These are phyloP conservation scores for Hymenoscyphus salicellus DNA, from an alignment of 2,329 filamentous ascomycete genomes.

Conservation along the genomic window DNA sequence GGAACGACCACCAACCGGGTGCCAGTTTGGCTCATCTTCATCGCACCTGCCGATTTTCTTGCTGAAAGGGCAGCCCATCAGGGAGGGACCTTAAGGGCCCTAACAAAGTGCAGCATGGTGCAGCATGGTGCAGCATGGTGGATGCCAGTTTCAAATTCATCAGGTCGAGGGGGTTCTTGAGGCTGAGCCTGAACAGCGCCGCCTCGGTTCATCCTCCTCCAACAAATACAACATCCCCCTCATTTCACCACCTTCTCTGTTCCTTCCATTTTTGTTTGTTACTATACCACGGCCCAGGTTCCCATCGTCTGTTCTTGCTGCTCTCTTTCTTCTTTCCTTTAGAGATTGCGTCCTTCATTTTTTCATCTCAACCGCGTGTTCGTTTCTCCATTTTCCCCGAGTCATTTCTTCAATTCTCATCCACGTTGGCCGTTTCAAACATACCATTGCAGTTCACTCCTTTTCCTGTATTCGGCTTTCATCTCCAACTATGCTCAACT, in stretches of 20 bases:
- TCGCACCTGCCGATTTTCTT: background rate
- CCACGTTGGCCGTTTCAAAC: background rate
- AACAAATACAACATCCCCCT: background rate
- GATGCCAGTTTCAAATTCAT: background rate
- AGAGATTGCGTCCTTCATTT: background rate
- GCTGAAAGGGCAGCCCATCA: background rate
- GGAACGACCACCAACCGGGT: background rate
- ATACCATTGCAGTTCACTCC: background rate
- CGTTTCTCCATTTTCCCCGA: background rate
- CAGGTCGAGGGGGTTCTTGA: background rate
- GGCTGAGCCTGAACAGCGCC: background rate
- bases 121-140: background rate
- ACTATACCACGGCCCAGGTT: background rate
- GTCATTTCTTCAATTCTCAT: background rate
- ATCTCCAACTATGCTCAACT: conserved; percentile 19
- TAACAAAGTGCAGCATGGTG: background rate
- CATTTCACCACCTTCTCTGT: background rate
- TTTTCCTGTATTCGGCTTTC: background rate
- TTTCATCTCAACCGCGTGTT: background rate
- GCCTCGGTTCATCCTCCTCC: background rate
- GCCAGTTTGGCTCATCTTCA: background rate
- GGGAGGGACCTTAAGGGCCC: background rate
- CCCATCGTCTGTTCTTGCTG: background rate
- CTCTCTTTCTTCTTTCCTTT: background rate
- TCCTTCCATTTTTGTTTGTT: background rate